phyloP scores from a whole-genome alignment of 768 basidiomycete genomes.

The Hygrocybe punicea region DNA sequence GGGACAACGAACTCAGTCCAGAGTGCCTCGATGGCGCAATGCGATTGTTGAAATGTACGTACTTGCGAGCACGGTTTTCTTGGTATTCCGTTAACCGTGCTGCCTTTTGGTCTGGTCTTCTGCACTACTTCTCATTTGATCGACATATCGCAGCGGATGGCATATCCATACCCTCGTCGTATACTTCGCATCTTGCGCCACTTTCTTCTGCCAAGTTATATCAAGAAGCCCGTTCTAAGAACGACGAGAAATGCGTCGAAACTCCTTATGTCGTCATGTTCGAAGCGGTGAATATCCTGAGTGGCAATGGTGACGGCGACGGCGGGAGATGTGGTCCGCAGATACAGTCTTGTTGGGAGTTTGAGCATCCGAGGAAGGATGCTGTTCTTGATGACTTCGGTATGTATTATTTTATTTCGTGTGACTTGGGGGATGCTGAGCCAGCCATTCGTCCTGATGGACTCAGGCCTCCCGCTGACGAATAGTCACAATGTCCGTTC shows the following conservation, averaged over 20 bases:
- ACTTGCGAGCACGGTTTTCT: conserved; percentile 32
- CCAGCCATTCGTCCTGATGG: neutral
- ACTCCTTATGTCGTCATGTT: conserved; percentile 99
- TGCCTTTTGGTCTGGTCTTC: no score
- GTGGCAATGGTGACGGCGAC: conserved; percentile 62
- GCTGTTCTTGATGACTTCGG: conserved; percentile 70
- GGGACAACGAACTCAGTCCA: conserved; percentile 97
- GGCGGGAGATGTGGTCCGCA: conserved; percentile 72
- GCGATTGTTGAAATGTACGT: conserved; percentile 92
- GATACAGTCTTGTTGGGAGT: conserved; percentile 96
- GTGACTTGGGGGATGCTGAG: neutral
- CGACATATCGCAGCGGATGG: conserved; percentile 60
- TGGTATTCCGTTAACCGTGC: no score
- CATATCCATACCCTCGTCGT: conserved; percentile 94
- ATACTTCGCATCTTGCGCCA: conserved; percentile 92
- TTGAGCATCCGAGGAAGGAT: conserved; percentile 88
- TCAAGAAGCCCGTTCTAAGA: conserved; percentile 69
- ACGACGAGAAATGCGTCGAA: conserved; percentile 72
- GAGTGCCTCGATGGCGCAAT: conserved; percentile 96
- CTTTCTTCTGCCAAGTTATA: conserved; percentile 91
- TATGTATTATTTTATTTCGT: conserved; percentile 23
- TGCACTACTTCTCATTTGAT: neutral
- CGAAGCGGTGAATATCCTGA: conserved; percentile 85
- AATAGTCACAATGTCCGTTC: conserved; percentile 95
- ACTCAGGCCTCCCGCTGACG: conserved; percentile 79